These are phyloP conservation scores for Amauroascus verrucosus DNA, from an alignment of 2,329 filamentous ascomycete genomes.

Conservation along the genomic window DNA sequence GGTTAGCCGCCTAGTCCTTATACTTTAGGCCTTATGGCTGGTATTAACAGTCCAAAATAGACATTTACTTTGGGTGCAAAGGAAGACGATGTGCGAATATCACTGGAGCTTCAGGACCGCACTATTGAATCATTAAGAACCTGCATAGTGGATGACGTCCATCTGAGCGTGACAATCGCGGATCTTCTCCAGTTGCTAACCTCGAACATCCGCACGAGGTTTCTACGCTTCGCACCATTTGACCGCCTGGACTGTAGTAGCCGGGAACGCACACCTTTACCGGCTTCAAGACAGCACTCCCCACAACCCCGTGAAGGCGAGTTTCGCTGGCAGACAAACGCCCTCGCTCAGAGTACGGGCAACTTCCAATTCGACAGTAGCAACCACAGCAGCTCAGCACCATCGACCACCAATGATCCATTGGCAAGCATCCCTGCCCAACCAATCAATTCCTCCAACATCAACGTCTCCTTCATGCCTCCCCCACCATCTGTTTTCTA, in stretches of 20 bases:
- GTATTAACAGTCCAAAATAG: conserved; percentile 21
- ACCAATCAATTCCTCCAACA: conserved; percentile 37
- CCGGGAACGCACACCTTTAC: conserved; percentile 30
- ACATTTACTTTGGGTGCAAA: conserved; percentile 54
- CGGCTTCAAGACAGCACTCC: conserved; percentile 19
- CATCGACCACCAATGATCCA: conserved; percentile 31
- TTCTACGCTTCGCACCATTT: conserved; percentile 47
- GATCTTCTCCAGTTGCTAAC: conserved; percentile 51
- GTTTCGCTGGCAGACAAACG: conserved; percentile 11
- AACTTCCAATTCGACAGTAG: conserved; percentile 16
- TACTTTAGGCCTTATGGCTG: background rate
- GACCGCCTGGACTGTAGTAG: conserved; percentile 38
- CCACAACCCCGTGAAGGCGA: conserved; percentile 14
- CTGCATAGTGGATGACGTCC: conserved; percentile 56
- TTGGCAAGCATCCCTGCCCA: conserved; percentile 36
- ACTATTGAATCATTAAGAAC: conserved; percentile 50
- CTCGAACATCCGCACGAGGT: conserved; percentile 47
- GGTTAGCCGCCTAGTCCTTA: conserved; percentile 25
- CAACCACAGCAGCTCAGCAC: conserved; percentile 20
- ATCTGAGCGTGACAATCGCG: conserved; percentile 53
- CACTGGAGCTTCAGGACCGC: conserved; percentile 48
- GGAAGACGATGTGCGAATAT: conserved; percentile 51
- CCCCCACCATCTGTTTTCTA: conserved; percentile 38
- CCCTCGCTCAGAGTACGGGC: background rate
- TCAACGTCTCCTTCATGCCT: conserved; percentile 40